phyloP scores from a whole-genome alignment of 306 rosid genomes.

The Ormosia semicastrata region DNA sequence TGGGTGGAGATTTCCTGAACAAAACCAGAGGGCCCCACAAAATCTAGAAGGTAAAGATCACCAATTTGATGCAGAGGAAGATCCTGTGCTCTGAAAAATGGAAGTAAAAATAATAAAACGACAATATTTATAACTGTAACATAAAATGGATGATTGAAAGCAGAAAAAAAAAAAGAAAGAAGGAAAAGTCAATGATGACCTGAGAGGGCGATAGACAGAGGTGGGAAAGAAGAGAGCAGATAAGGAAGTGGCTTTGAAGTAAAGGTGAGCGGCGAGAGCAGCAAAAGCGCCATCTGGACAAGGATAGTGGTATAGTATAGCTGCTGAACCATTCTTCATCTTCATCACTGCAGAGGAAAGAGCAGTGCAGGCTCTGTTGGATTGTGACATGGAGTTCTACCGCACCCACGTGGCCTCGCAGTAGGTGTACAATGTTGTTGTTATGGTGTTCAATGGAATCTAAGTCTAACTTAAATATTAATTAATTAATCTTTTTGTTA shows the following conservation, averaged over 20 bases:
- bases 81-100: conserved; percentile 40
- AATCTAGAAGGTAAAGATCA: conserved; percentile 81
- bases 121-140: neutral
- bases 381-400: too few species aligned
- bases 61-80: conserved; percentile 62
- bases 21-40: conserved; percentile 72
- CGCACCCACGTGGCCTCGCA: too few species aligned
- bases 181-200: conserved; percentile 4
- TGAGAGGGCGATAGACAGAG: conserved; percentile 71
- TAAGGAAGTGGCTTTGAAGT: conserved; percentile 59
- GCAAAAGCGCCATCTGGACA: conserved; percentile 93
- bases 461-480: too few species aligned
- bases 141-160: neutral
- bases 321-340: conserved; percentile 36
- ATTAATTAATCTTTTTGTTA: too few species aligned
- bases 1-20: conserved; percentile 55
- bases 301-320: conserved; percentile 82
- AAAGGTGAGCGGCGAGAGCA: conserved; percentile 88
- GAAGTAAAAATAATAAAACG: neutral
- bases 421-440: too few species aligned
- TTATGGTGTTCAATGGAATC: too few species aligned
- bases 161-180: neutral
- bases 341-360: too few species aligned
- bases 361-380: too few species aligned
- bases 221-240: conserved; percentile 71